A percentile compares a stretch with the other conserved stretches of the same genome.
These are phyloP conservation scores for Tubosaeta sp. DNA, from an alignment of 768 basidiomycete species.

Conservation along the genomic window DNA sequence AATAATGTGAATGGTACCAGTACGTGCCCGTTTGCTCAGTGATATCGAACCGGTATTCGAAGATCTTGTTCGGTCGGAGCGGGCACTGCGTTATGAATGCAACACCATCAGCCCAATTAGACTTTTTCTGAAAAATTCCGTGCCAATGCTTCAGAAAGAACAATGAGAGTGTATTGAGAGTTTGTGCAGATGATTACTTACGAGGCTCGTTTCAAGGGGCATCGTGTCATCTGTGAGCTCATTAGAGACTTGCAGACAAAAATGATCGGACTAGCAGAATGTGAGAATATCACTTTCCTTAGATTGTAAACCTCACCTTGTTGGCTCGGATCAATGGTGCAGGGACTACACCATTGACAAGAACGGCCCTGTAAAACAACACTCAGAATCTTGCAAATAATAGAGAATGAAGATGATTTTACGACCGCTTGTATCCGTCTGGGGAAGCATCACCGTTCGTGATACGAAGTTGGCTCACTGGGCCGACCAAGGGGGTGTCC, in stretches of 20 bases:
- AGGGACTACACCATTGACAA: conserved; percentile 39
- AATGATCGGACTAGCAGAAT: conserved; percentile 29
- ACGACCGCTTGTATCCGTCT: conserved; percentile 41
- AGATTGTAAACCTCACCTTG: conserved; percentile 23
- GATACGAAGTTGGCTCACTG: conserved; percentile 23
- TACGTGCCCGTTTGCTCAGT: conserved; percentile 36
- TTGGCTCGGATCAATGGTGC: conserved; percentile 39
- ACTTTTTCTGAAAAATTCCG: conserved; percentile 22
- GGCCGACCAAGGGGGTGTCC: too few relatives aligned
- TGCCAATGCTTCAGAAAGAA: conserved; percentile 21
- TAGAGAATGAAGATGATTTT: background rate
- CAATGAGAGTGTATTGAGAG: conserved; percentile 17
- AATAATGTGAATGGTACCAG: conserved; percentile 40
- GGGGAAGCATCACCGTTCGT: conserved; percentile 37
- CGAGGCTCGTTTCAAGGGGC: conserved; percentile 41
- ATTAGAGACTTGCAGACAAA: conserved; percentile 42
- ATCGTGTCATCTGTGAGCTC: conserved; percentile 41
- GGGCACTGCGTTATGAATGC: conserved; percentile 40
- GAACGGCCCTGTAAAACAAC: conserved; percentile 27
- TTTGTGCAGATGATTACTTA: conserved; percentile 12
- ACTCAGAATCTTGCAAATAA: background rate
- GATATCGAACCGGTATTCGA: conserved; percentile 33
- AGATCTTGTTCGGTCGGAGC: conserved; percentile 31
- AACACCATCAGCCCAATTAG: conserved; percentile 25
- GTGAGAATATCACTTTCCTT: background rate